Conservation (phyloP, 805 yeast species). For the Candida odintsovae region DNA sequence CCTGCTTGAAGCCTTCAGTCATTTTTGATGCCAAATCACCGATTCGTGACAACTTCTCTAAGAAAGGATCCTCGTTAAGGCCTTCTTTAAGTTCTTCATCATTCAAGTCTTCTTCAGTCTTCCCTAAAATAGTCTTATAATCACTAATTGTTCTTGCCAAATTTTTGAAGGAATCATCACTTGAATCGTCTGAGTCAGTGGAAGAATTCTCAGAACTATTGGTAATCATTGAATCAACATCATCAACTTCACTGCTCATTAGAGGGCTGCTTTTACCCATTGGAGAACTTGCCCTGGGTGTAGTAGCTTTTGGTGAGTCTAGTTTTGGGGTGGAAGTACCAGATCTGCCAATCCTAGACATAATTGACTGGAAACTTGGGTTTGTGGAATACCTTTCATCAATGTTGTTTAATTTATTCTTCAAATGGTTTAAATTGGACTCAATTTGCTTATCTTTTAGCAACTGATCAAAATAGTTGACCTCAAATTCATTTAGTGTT, state of each 20-base stretch:
- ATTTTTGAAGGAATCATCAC: conserved; percentile 3
- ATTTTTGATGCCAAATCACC: conserved; percentile 20
- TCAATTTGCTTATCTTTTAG: conserved; percentile 12
- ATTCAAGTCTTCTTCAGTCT: conserved; percentile 3
- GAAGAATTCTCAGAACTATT: conserved; percentile 5
- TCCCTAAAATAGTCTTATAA: conserved; percentile 3
- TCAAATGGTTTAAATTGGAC: conserved; percentile 6
- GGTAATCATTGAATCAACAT: conserved; percentile 2
- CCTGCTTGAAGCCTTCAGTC: conserved; percentile 20
- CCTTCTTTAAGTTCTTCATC: not conserved
- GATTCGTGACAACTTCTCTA: conserved; percentile 14
- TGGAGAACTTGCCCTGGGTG: not conserved
- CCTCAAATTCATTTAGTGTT: conserved; percentile 50
- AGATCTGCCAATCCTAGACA: conserved; percentile 3
- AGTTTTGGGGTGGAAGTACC: not conserved
- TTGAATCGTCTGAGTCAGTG: conserved; percentile 1
- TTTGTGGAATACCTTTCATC: conserved; percentile 7
- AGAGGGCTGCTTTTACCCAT: not conserved
- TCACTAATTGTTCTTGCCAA: conserved; percentile 8
- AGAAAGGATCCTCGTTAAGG: not conserved
- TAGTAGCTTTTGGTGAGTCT: not conserved
- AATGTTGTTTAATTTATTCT: conserved; percentile 3
- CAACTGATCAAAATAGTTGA: conserved; percentile 31
- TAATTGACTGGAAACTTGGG: conserved; percentile 9
- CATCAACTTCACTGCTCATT: not conserved